These are phyloP conservation scores for Abelmoschus esculentus DNA, from an alignment of 345 rosid species.

Conservation along the genomic window DNA sequence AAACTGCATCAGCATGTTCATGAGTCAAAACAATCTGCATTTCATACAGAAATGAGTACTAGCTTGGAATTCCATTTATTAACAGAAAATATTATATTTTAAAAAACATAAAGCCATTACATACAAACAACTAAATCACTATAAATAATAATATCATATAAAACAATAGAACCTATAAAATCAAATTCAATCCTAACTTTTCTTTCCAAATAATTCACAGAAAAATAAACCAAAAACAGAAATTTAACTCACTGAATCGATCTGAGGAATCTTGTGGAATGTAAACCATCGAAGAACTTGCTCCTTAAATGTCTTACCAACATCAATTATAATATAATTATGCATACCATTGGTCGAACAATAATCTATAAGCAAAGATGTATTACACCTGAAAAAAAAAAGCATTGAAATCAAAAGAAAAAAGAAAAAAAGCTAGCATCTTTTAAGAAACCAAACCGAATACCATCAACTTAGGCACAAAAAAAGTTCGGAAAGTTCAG, in stretches of 20 bases:
- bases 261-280: constrained; percentile 67
- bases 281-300: constrained; percentile 97
- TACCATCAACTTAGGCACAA: not conserved
- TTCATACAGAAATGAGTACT: constrained; percentile 21
- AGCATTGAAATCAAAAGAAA: not conserved
- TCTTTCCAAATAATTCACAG: not conserved
- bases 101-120: not conserved
- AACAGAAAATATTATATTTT: not conserved
- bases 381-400: constrained; percentile 59
- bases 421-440: not conserved
- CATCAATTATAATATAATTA: constrained; percentile 79
- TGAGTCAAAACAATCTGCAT: constrained; percentile 96
- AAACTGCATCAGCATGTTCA: constrained; percentile 99
- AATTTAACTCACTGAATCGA: constrained; percentile 72
- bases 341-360: constrained; percentile 45
- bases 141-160: not conserved
- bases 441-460: not conserved
- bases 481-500: not conserved
- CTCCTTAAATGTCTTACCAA: constrained; percentile 93
- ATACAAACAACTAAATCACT: not conserved
- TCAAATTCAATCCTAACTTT: not conserved
- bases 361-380: constrained; percentile 82
- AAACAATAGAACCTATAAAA: not conserved
- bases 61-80: not conserved
- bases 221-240: not conserved